phyloP scores from a whole-genome alignment of 345 rosid species.

The Lenwebbia sp. region DNA sequence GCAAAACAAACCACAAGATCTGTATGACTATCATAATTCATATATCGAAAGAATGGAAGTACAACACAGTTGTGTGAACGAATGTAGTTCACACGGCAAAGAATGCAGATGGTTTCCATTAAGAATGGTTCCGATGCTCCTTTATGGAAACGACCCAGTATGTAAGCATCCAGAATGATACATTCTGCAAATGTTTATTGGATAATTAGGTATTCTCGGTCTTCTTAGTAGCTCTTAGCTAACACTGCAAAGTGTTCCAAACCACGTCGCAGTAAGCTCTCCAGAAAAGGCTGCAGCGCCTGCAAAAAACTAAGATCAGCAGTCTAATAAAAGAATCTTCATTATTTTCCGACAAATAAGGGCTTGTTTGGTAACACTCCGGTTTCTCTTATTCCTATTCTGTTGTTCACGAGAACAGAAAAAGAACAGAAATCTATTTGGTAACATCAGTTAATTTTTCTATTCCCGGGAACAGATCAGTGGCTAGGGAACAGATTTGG shows the following conservation, averaged over 20 bases:
- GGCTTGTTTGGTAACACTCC: too few species aligned
- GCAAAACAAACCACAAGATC: background rate
- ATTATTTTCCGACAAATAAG: background rate
- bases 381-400: too few species aligned
- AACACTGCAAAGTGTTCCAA: conserved; percentile 54
- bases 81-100: background rate
- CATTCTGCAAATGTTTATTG: background rate
- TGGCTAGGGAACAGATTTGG: too few species aligned
- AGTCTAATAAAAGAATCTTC: background rate
- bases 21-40: background rate
- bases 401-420: too few species aligned
- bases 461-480: too few species aligned
- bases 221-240: conserved; percentile 16
- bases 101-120: background rate
- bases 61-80: background rate
- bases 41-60: background rate
- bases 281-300: conserved; percentile 81
- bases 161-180: background rate
- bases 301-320: conserved; percentile 6
- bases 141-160: background rate
- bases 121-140: background rate
- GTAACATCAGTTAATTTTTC: too few species aligned
- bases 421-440: too few species aligned
- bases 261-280: conserved; percentile 51
- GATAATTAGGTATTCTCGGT: background rate